These are phyloP conservation scores for Didymella segeticola DNA, from an alignment of 2,329 filamentous ascomycete species.

Conservation along the genomic window DNA sequence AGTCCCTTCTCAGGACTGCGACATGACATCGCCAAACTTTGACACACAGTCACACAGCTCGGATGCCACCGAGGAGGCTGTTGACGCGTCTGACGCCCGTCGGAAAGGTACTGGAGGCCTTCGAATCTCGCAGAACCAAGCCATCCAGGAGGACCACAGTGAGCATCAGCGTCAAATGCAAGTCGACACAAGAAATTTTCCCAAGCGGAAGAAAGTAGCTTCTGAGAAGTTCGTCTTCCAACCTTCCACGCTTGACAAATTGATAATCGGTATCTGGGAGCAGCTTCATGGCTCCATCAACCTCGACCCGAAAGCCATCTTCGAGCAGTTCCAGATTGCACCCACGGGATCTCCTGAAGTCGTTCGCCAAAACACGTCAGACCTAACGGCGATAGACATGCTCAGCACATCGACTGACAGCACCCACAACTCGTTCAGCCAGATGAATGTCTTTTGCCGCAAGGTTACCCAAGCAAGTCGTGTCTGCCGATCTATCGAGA, in stretches of 20 bases:
- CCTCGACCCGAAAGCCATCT: slow-evolving; percentile 49
- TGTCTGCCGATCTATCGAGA: slow-evolving; percentile 63
- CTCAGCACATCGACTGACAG: slow-evolving; percentile 19
- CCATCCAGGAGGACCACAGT: slow-evolving; percentile 37
- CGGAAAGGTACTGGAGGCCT: slow-evolving; percentile 40
- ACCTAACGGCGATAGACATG: slow-evolving; percentile 18
- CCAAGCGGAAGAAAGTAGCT: slow-evolving; percentile 41
- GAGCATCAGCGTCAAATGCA: slow-evolving; percentile 46
- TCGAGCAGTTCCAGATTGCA: slow-evolving; percentile 40
- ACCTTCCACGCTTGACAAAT: slow-evolving; percentile 57
- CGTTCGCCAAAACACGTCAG: slow-evolving; percentile 17
- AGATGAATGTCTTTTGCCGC: slow-evolving; percentile 53
- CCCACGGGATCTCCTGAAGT: slow-evolving; percentile 24
- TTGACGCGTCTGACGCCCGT: slow-evolving; percentile 9
- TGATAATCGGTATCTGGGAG: slow-evolving; percentile 59
- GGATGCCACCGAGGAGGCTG: slow-evolving; percentile 2
- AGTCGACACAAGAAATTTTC: slow-evolving; percentile 40
- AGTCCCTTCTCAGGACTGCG: slow-evolving; percentile 11
- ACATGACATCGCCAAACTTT: slow-evolving; percentile 8
- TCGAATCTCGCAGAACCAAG: slow-evolving; percentile 34
- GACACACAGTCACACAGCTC: slow-evolving; percentile 17
- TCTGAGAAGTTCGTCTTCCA: slow-evolving; percentile 52
- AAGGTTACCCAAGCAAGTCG: slow-evolving; percentile 59
- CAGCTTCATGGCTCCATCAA: slow-evolving; percentile 54
- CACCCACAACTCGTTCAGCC: slow-evolving; percentile 42